Base-by-base conservation (phyloP, 495 filamentous ascomycete genomes). In the Aspergillus steynii region DNA sequence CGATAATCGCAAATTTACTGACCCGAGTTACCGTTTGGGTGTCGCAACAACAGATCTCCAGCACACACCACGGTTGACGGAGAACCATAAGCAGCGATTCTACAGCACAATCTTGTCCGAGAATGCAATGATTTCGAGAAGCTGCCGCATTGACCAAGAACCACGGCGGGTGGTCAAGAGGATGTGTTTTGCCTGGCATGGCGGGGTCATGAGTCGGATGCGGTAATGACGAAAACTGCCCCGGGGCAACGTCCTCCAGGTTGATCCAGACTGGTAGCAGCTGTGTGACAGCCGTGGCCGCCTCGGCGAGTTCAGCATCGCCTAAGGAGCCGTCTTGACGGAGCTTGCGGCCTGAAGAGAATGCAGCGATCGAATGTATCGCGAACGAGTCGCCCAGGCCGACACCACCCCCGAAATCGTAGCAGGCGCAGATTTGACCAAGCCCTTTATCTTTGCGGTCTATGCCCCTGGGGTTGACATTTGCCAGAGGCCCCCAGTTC, bases 31-130 rank as follows among this genome's bases (percentile, higher is more conserved):
- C 37, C 14, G 37, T 15, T 42, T 42, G 1, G 1, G 37, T 53
- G 25, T 66, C 59, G 56, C 61, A 61, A 47, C 65, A 68, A 45
- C 67, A 69, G 14, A 66, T 34, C 49, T 69, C 67, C 3, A 69
- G 61, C 7, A 69, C 56, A 55, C 67, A 69, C 67, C 67, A 69
- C 9, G 67, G 67, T 8, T 61, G 67, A 47, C 66, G 67, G 20
- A 66, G 61, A 25, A 69, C 34, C 4, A 64, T 49, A 1, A 69
- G 53, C 3, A 69, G 50, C 12, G 67, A 59, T 37, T 64, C 49
- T 20, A 63, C 47, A 9, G 37, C 15, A 25, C 58, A 54, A 6
- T 46, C 42, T 0, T 31, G 56, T 7, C 64, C 67, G 5, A 69
- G 15, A 27, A 69, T 62, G 59, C 61, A 64, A 27, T 69, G 67